A percentile compares a stretch with the other conserved stretches of the same genome.
Evolutionary conservation across 805 yeast genomes (phyloP).

Genomic region (Metschnikowia matae): DNA sequence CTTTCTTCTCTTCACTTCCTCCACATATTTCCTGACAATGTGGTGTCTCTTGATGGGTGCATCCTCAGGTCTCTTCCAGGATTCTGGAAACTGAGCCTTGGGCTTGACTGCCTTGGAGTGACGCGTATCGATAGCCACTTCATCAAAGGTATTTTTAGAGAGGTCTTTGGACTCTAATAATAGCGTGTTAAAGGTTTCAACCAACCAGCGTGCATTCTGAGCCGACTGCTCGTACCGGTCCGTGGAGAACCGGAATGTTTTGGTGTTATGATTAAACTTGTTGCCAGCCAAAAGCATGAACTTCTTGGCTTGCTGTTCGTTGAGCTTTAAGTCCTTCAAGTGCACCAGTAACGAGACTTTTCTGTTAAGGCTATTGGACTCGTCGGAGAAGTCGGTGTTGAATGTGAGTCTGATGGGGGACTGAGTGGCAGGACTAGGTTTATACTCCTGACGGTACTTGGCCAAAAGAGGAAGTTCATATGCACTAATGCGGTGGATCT

Average conservation of each 20-base stretch:
- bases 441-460: conserved; percentile 68
- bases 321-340: conserved; percentile 51
- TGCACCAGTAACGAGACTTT: conserved; percentile 61
- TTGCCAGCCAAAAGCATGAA: conserved; percentile 74
- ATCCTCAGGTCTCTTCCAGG: conserved; percentile 67
- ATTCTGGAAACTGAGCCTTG: conserved; percentile 60
- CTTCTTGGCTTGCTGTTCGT: conserved; percentile 58
- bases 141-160: conserved; percentile 58
- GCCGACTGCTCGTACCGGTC: conserved; percentile 70
- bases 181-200: conserved; percentile 58
- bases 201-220: conserved; percentile 76
- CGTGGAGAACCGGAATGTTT: conserved; percentile 60
- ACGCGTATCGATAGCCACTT: conserved; percentile 78
- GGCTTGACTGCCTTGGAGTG: conserved; percentile 49
- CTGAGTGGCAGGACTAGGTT: conserved; percentile 39
- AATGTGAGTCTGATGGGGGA: conserved; percentile 65
- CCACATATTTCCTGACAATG: conserved; percentile 32
- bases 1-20: conserved; percentile 27
- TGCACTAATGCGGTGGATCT: conserved; percentile 79
- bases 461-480: conserved; percentile 86
- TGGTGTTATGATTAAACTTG: conserved; percentile 62
- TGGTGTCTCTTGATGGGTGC: conserved; percentile 50
- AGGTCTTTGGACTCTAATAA: conserved; percentile 61
- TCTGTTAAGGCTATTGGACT: conserved; percentile 60
- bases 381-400: conserved; percentile 66